These are phyloP conservation scores for Gardenia jasminoides DNA, from an alignment of 257 asterid species.

Conservation along the genomic window DNA sequence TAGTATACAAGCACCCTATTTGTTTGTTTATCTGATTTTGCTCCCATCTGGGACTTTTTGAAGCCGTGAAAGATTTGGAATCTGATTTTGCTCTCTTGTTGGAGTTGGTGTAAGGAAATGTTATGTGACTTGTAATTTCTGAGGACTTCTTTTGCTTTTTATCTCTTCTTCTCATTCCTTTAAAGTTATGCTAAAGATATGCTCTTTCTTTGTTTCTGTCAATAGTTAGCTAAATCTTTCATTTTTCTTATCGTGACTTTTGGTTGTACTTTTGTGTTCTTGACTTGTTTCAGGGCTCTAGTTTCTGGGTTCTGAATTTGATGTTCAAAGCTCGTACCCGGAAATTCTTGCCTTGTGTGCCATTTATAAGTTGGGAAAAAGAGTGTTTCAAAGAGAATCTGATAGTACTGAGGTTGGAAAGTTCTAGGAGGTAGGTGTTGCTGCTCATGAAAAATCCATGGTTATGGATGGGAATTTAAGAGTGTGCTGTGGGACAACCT, in stretches of 20 bases:
- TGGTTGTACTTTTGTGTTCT: not conserved
- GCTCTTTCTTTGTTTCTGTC: not conserved
- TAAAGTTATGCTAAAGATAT: not conserved
- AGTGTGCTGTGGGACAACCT: conserved; percentile 20
- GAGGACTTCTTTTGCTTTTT: not conserved
- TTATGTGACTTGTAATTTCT: not conserved
- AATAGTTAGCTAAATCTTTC: not conserved
- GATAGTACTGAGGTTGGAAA: not conserved
- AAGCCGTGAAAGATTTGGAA: not conserved
- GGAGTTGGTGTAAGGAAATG: not conserved
- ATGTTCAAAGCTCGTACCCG: conserved; percentile 16
- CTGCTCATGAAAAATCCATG: conserved; percentile 30
- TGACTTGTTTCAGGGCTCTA: conserved; percentile 20
- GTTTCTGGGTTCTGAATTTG: conserved; percentile 13
- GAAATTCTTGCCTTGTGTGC: conserved; percentile 13
- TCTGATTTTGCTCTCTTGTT: not conserved
- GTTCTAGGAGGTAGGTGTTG: conserved; percentile 20
- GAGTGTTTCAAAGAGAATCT: conserved; percentile 3
- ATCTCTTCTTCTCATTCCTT: no score
- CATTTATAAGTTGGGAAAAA: conserved; percentile 10
- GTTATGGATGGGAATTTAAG: conserved; percentile 54
- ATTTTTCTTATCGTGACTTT: not conserved
- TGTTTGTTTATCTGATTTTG: not conserved
- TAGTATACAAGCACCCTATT: not conserved
- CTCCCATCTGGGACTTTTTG: not conserved